Evolutionary conservation across 352 stramenopile genomes (phyloP).

Genomic region (Pilasporangium apinafurcum): DNA sequence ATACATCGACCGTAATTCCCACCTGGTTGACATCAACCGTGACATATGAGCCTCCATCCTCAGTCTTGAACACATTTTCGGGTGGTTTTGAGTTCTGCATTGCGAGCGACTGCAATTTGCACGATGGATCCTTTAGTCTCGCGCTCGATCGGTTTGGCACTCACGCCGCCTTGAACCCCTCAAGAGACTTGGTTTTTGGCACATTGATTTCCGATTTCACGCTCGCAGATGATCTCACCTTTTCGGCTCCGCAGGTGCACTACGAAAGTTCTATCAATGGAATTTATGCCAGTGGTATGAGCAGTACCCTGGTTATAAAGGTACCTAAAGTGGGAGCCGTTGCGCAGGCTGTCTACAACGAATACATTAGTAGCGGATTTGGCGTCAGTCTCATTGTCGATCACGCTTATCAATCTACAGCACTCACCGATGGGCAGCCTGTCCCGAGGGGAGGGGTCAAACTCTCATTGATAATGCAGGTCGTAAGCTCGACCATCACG

Average conservation of each 20-base stretch:
- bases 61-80: conserved; percentile 4
- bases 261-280: too few relatives aligned
- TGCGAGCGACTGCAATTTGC: conserved; percentile 6
- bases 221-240: neutral
- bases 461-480: neutral
- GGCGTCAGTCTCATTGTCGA: too few relatives aligned
- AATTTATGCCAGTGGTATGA: too few relatives aligned
- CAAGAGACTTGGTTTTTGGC: neutral
- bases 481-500: neutral
- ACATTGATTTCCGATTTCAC: conserved; percentile 1
- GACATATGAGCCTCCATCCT: neutral
- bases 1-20: neutral
- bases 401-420: too few relatives aligned
- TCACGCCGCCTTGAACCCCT: neutral
- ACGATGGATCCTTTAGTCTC: conserved; percentile 6
- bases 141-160: conserved; percentile 4
- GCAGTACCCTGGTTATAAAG: too few relatives aligned
- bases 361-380: too few relatives aligned
- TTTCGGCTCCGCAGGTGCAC: neutral
- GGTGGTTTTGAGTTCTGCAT: conserved; percentile 15
- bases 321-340: too few relatives aligned
- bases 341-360: too few relatives aligned
- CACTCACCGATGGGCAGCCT: too few relatives aligned
- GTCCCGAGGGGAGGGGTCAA: too few relatives aligned
- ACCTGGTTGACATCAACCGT: neutral